Conservation (phyloP, 2,329 filamentous ascomycete species). For the Pseudocercospora eumusae region DNA sequence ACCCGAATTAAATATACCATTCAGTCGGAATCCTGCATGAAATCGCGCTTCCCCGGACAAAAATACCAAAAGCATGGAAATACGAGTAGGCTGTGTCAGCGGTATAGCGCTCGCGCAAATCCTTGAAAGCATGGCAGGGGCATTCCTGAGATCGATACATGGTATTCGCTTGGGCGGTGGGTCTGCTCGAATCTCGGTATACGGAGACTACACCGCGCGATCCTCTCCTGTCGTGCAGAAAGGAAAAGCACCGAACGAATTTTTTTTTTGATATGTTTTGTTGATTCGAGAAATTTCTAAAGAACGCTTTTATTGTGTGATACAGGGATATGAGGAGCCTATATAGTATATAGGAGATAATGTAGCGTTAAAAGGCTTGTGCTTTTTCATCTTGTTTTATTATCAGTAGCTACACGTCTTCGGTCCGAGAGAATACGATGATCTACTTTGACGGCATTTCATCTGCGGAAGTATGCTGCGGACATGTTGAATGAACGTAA, state of each 20-base stretch:
- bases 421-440: background rate
- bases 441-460: conserved; percentile 1
- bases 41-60: background rate
- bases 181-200: background rate
- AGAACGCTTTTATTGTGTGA: too few relatives aligned
- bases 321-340: too few relatives aligned
- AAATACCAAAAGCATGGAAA: background rate
- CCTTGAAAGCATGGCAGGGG: background rate
- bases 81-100: background rate
- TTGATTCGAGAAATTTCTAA: background rate
- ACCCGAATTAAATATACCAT: background rate
- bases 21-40: background rate
- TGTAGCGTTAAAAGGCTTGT: background rate
- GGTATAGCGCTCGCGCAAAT: background rate
- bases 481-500: background rate
- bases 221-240: background rate
- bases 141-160: background rate
- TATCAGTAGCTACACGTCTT: conserved; percentile 9
- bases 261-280: background rate
- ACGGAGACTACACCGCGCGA: background rate
- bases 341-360: too few relatives aligned
- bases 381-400: conserved; percentile 5
- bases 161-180: background rate
- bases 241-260: background rate
- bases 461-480: background rate